These are phyloP conservation scores for Arthrobotrys megalospora DNA, from an alignment of 2,329 filamentous ascomycete genomes.

Conservation along the genomic window DNA sequence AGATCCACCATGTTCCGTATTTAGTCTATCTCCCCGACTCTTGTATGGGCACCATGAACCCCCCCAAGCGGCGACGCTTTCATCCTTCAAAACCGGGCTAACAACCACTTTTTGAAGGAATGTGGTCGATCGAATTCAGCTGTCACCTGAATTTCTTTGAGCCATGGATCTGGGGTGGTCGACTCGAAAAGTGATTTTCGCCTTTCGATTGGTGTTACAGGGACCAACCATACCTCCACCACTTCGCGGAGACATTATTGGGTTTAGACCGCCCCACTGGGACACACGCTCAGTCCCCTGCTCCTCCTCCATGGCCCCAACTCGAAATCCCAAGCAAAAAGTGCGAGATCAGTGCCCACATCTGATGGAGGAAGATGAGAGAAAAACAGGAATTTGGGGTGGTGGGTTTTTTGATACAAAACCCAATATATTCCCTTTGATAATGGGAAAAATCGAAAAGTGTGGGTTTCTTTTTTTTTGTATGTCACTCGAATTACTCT, in stretches of 20 bases:
- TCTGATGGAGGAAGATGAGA: background rate
- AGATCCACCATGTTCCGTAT: background rate
- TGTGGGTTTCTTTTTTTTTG: slow-evolving; percentile 1
- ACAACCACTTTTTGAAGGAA: slow-evolving; percentile 4
- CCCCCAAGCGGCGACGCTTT: background rate
- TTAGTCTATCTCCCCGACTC: background rate
- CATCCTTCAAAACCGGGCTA: background rate
- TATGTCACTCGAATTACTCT: background rate
- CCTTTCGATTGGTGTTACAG: slow-evolving; percentile 27
- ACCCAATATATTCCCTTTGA: slow-evolving; percentile 26
- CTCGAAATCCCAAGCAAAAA: slow-evolving; percentile 4
- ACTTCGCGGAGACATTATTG: background rate
- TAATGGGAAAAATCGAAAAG: background rate
- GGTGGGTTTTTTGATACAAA: slow-evolving; percentile 3
- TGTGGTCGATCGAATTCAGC: slow-evolving; percentile 13
- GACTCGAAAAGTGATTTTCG: slow-evolving; percentile 15
- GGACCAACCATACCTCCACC: slow-evolving; percentile 18
- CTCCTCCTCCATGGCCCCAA: background rate
- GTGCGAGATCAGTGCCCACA: slow-evolving; percentile 3
- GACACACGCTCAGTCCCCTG: slow-evolving; percentile 33
- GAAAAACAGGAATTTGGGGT: slow-evolving; percentile 4
- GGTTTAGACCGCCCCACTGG: slow-evolving; percentile 29
- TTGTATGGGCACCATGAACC: background rate
- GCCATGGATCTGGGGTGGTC: slow-evolving; percentile 27
- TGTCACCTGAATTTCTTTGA: slow-evolving; percentile 3